These are phyloP conservation scores for Trichophyton rubrum DNA, from an alignment of 2,329 filamentous ascomycete genomes.

Conservation along the genomic window DNA sequence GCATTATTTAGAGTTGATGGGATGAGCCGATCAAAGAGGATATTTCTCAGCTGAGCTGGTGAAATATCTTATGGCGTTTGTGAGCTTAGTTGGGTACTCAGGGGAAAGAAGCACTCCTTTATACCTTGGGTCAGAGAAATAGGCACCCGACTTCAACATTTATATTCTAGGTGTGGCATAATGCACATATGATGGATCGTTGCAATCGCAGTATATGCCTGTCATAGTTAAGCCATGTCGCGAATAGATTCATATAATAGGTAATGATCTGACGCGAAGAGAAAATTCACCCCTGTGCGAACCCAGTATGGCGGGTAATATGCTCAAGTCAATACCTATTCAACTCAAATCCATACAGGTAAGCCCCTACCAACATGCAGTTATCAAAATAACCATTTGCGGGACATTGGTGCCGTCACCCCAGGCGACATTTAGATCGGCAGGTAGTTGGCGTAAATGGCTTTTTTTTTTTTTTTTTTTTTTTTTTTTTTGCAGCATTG, in stretches of 20 bases:
- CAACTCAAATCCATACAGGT: too few species aligned
- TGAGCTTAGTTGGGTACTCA: too few species aligned
- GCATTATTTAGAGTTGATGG: not conserved
- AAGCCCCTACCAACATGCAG: not conserved
- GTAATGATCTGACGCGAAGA: too few species aligned
- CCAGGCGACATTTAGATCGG: not conserved
- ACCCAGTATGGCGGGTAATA: too few species aligned
- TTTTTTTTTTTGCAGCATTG: not conserved
- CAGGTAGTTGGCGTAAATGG: not conserved
- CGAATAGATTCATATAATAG: too few species aligned
- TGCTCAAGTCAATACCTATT: too few species aligned
- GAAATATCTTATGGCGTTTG: not conserved
- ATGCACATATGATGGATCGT: too few species aligned
- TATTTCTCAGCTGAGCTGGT: not conserved
- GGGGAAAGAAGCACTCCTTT: not conserved
- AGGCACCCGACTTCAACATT: not conserved
- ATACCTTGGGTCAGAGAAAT: not conserved
- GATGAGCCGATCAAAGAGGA: not conserved
- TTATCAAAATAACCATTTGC: not conserved
- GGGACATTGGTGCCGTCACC: not conserved
- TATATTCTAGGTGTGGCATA: too few species aligned
- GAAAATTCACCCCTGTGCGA: too few species aligned
- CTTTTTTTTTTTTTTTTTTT: not conserved
- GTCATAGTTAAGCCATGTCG: too few species aligned
- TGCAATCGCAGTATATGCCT: too few species aligned